A percentile compares a stretch with the other conserved stretches of the same genome.
Conservation (phyloP, 2,329 filamentous ascomycete species). For the Fusarium sp. region DNA sequence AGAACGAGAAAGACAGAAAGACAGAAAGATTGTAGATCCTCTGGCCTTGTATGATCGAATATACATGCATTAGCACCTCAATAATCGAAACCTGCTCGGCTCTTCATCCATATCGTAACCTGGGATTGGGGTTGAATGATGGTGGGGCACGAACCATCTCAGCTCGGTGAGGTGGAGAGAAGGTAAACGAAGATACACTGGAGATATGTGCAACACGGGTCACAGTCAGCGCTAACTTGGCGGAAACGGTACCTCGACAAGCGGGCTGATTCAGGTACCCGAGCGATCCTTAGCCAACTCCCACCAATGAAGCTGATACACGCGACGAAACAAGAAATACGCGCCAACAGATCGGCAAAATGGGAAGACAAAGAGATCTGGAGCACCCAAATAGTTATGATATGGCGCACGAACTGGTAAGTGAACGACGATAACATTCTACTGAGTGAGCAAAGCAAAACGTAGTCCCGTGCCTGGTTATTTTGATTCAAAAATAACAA, state of each 20-base stretch:
- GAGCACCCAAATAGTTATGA: not conserved
- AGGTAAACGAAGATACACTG: slow-evolving; percentile 33
- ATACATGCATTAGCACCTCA: slow-evolving; percentile 14
- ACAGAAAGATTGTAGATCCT: not conserved
- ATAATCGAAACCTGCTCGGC: slow-evolving; percentile 5
- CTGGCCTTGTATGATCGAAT: not conserved
- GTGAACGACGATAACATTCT: not conserved
- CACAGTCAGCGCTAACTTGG: slow-evolving; percentile 16
- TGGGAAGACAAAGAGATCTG: slow-evolving; percentile 5
- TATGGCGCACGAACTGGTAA: slow-evolving; percentile 1
- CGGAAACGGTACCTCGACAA: slow-evolving; percentile 13
- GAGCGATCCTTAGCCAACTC: slow-evolving; percentile 2
- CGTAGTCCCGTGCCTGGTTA: not conserved
- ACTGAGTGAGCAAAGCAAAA: not conserved
- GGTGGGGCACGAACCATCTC: slow-evolving; percentile 34
- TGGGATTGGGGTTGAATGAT: not conserved
- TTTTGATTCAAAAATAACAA: not conserved
- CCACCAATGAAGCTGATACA: slow-evolving; percentile 37
- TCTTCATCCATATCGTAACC: slow-evolving; percentile 19
- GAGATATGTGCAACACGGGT: slow-evolving; percentile 9
- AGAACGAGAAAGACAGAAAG: not conserved
- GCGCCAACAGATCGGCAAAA: slow-evolving; percentile 9
- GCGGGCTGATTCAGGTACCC: slow-evolving; percentile 23
- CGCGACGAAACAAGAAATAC: slow-evolving; percentile 28
- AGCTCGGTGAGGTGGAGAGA: slow-evolving; percentile 29